Percentiles rank a stretch among this genome's conserved stretches.
phyloP scores from a whole-genome alignment of 306 rosid species.

The Quercus alba region DNA sequence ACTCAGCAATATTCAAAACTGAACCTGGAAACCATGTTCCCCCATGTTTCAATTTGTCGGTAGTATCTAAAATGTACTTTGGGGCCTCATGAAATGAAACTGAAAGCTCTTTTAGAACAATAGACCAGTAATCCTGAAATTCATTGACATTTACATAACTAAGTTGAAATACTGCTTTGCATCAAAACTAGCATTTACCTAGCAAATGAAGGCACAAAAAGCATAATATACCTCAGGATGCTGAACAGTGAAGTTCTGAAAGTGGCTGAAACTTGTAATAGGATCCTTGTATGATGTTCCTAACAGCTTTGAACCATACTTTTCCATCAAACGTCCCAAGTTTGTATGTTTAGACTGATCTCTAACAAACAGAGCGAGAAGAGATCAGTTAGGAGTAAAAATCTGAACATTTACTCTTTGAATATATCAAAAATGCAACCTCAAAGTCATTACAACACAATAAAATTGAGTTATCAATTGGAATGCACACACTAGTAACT shows the following conservation, averaged over 20 bases:
- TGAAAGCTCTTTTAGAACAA: slow-evolving; percentile 65
- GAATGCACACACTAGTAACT: neutral
- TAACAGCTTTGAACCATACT: slow-evolving; percentile 53
- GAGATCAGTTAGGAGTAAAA: neutral
- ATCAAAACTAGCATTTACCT: neutral
- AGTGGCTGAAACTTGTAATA: slow-evolving; percentile 58
- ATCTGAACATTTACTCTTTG: neutral
- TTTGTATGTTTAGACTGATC: slow-evolving; percentile 46
- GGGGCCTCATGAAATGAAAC: slow-evolving; percentile 55
- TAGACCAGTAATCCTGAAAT: slow-evolving; percentile 75
- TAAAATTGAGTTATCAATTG: neutral
- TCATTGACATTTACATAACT: neutral
- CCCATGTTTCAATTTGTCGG: slow-evolving; percentile 45
- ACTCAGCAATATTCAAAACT: slow-evolving; percentile 70
- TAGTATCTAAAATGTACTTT: slow-evolving; percentile 51
- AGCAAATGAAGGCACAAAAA: neutral
- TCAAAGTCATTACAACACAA: neutral
- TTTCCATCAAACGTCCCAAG: slow-evolving; percentile 70
- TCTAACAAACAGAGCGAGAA: slow-evolving; percentile 27
- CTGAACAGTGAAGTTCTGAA: slow-evolving; percentile 51
- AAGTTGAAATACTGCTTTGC: neutral
- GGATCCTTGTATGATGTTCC: slow-evolving; percentile 74
- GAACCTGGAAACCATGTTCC: slow-evolving; percentile 78
- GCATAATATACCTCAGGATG: slow-evolving; percentile 52
- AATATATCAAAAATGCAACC: neutral